These are phyloP conservation scores for Aphanomyces stellatus DNA, from an alignment of 352 stramenopile species.

Conservation along the genomic window DNA sequence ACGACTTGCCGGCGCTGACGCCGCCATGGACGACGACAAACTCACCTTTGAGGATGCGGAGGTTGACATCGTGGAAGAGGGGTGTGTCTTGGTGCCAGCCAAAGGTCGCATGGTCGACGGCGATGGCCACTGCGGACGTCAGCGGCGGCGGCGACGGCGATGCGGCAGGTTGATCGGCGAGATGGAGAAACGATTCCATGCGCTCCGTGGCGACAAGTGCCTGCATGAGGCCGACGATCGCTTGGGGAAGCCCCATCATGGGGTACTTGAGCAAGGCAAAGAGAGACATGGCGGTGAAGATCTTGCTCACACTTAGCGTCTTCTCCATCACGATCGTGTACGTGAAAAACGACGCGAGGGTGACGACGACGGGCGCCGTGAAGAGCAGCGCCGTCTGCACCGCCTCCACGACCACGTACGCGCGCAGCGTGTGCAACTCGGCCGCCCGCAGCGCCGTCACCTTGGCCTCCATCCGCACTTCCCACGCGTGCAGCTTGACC, in stretches of 20 bases:
- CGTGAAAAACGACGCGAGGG: conserved; percentile 81
- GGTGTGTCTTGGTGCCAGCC: conserved; percentile 35
- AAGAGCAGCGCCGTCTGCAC: conserved; percentile 56
- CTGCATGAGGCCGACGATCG: conserved; percentile 93
- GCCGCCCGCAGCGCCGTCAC: conserved; percentile 42
- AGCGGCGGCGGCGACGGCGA: conserved; percentile 55
- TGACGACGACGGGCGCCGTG: conserved; percentile 88
- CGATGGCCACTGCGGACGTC: conserved; percentile 42
- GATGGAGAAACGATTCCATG: conserved; percentile 38
- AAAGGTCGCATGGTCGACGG: conserved; percentile 42
- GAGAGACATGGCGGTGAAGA: conserved; percentile 90
- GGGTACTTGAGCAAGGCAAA: conserved; percentile 97
- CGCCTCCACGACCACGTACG: conserved; percentile 45
- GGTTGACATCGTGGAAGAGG: conserved; percentile 21
- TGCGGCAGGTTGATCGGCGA: conserved; percentile 37
- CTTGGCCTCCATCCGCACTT: not conserved
- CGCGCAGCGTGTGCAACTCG: conserved; percentile 70
- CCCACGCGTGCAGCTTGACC: conserved; percentile 10
- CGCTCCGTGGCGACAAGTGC: conserved; percentile 65
- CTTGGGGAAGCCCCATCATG: conserved; percentile 92
- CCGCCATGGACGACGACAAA: not conserved
- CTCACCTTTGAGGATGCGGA: not conserved
- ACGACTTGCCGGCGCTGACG: not conserved
- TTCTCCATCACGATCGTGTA: conserved; percentile 75
- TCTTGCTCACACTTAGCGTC: conserved; percentile 84